phyloP scores from a whole-genome alignment of 2,329 filamentous ascomycete species.

The Zymoseptoria passerinii region DNA sequence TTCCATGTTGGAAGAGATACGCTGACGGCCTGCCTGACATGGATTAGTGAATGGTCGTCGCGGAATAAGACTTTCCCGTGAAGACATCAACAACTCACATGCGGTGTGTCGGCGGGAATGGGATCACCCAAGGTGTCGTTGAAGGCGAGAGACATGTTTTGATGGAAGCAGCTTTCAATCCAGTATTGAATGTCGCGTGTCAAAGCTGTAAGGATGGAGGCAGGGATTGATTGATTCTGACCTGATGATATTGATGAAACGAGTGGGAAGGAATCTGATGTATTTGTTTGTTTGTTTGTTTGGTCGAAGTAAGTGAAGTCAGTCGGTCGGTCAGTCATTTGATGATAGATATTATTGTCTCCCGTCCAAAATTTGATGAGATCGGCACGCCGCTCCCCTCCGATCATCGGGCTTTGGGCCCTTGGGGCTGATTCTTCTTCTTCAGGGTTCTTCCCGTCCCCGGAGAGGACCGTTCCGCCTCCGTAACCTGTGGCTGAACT shows the following conservation, averaged over 20 bases:
- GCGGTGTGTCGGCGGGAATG: constrained; percentile 68
- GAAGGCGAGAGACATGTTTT: constrained; percentile 17
- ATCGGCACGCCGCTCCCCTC: not conserved
- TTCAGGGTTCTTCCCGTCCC: not conserved
- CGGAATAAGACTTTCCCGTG: not conserved
- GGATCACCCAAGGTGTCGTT: constrained; percentile 50
- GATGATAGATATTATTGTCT: not conserved
- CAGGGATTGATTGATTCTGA: no score
- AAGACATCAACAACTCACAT: constrained; percentile 53
- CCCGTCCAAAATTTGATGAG: not conserved
- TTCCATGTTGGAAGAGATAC: constrained; percentile 92
- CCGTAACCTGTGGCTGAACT: not conserved
- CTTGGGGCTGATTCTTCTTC: not conserved
- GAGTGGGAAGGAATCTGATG: not conserved
- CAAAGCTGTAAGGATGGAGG: no score
- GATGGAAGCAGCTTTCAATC: not conserved
- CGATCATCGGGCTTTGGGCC: not conserved
- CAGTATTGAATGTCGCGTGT: no score
- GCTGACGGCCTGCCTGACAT: constrained; percentile 85
- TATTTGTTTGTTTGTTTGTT: not conserved
- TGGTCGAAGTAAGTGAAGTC: no score
- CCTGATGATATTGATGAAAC: no score
- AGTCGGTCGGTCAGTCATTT: not conserved
- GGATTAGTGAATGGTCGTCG: constrained; percentile 3
- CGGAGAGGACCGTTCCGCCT: not conserved